Base-by-base conservation (phyloP, 345 rosid genomes). In the Excoecaria agallocha region DNA sequence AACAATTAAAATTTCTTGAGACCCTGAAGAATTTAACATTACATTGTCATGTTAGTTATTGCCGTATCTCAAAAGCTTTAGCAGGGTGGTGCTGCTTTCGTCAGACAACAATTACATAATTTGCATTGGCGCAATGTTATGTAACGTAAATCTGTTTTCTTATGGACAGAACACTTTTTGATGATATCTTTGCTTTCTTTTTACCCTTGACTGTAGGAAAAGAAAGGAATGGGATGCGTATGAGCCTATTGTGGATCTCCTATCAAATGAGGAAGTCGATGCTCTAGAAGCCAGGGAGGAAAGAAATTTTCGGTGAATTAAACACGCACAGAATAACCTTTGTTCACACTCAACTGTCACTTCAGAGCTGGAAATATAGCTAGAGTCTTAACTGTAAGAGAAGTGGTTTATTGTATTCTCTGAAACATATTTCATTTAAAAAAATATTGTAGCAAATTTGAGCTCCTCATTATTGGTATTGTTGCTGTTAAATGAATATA, bases 241-340 rank as follows among this genome's bases (percentile, higher is more conserved):
- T 68, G 93, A 89, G 68, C 98, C 98, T 17, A 72, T 85, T 67
- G 91, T 92, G 25, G 93, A 94, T 75, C 77, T 89, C 70, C 82
- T 91, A 73, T 91, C 98, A 38, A 91, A 84, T 24, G 97, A 93
- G 77, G 96, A 94, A 75, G 85, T 91, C 43, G 90, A 89, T 82
- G 91, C 89, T 3, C 93, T 93, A 71, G 97, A 93, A 88, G 93
- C 93, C 66, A 89, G 89, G 79, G 98, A 89, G 81, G 96, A 89
- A 74, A 87, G 82, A 80, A 80, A 77, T 70, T 78, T 79, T 49
- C 82, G 90, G 52, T 87, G 76, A 89, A 75, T 49, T 49, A 22
- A 39, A 50, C 25, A 19, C 39, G n/a, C 30, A 30, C 30, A 30
- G 30, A 30, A 30, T 30, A 30, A 30, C 30, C 30, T 30, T 1